Base-by-base conservation (phyloP, 257 asterid genomes). In the Rauvolfia tetraphylla region DNA sequence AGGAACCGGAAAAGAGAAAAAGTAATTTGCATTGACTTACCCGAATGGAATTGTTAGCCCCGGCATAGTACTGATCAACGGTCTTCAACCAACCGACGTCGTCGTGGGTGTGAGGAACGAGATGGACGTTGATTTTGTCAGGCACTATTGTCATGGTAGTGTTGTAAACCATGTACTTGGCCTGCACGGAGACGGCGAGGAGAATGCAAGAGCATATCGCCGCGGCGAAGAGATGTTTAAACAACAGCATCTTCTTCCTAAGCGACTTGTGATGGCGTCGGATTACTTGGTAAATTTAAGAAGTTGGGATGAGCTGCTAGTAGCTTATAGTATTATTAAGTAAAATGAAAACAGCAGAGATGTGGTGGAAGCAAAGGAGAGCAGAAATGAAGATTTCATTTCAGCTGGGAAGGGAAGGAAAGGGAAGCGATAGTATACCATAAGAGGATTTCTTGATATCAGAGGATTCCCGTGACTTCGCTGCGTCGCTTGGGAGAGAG, bases 51-150 rank as follows among this genome's bases (percentile, higher is more conserved):
- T 89, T 89, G 87, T 91, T 91, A 48, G 94, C 84, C 41, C 96
- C 96, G 71, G 75, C 87, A 79, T 85, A 91, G 86, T 91, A 91
- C 92, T 91, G 94, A 85, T 91, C 96, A 77, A 91, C 88, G 78
- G 96, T 87, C 83, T 91, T 91, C 80, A 91, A 82, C 96, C 96
- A 91, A 53, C 96, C 96, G 75, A 91, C 96, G 78, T 91, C 96
- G 78, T 91, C 94, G 83, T 91, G 96, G 41, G 94, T 76, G 90
- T 91, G 96, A 73, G 96, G 92, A 31, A 91, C 96, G 83, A 91
- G 75, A 83, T 91, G 96, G 58, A 91, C 94, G 82, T 91, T 91
- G 76, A 91, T 33, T 66, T 86, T 91, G 48, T 70, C 77, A 8
- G 91, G 83, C 46, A 73, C 83, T 48, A 84, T 75, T 25, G 80